These are phyloP conservation scores for Fistulifera pelliculosa DNA, from an alignment of 108 stramenopile species.

Conservation along the genomic window DNA sequence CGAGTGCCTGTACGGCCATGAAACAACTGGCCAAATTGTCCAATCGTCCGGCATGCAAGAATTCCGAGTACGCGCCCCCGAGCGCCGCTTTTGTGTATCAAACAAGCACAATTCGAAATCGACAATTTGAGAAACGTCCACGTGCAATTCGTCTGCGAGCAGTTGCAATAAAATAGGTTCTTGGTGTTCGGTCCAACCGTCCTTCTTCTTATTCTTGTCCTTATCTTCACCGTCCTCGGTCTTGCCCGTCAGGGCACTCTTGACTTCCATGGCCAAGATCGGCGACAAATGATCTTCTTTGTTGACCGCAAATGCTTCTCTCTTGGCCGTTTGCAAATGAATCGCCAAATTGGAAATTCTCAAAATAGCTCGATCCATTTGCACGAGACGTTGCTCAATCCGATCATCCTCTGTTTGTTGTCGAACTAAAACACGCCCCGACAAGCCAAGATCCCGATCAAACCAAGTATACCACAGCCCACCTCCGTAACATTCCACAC, in stretches of 20 bases:
- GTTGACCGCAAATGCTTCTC: constrained; percentile 82
- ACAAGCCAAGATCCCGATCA: constrained; percentile 88
- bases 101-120: constrained; percentile 92
- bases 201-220: constrained; percentile 14
- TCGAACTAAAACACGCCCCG: constrained; percentile 86
- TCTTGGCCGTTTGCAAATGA: constrained; percentile 81
- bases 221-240: constrained; percentile 7
- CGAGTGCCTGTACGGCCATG: constrained; percentile 61
- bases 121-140: constrained; percentile 53
- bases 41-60: constrained; percentile 86
- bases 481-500: constrained; percentile 93
- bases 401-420: constrained; percentile 7
- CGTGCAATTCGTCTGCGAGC: constrained; percentile 58
- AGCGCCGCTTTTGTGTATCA: constrained; percentile 85
- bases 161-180: constrained; percentile 72
- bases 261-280: constrained; percentile 76
- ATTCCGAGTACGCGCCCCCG: constrained; percentile 82
- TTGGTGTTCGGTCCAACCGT: constrained; percentile 73
- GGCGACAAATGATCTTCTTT: constrained; percentile 91
- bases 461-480: constrained; percentile 97
- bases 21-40: constrained; percentile 95
- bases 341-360: constrained; percentile 94
- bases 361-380: constrained; percentile 65
- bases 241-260: constrained; percentile 48
- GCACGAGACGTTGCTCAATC: constrained; percentile 40